These are phyloP conservation scores for Zygosaccharomyces lentus DNA, from an alignment of 805 yeast genomes.

Conservation along the genomic window DNA sequence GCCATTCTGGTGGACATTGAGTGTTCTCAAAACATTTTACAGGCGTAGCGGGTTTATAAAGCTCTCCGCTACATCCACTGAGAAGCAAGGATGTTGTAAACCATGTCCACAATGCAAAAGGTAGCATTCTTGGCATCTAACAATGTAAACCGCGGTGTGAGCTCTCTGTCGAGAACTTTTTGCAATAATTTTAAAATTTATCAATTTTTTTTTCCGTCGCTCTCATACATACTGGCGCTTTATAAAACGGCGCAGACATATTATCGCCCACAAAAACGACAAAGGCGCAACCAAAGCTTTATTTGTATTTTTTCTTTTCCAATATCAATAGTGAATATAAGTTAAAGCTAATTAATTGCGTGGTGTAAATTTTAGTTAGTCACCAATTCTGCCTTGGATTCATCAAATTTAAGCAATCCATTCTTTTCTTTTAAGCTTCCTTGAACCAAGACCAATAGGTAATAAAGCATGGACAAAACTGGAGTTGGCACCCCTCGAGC, in stretches of 20 bases:
- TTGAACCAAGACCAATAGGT: slow-evolving; percentile 57
- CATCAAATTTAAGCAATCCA: slow-evolving; percentile 38
- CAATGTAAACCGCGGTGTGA: background rate
- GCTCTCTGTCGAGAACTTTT: background rate
- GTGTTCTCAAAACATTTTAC: slow-evolving; percentile 22
- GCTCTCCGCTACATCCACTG: slow-evolving; percentile 12
- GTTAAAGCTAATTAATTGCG: background rate
- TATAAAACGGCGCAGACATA: slow-evolving; percentile 30
- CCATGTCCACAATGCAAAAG: background rate
- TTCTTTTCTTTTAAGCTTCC: slow-evolving; percentile 53
- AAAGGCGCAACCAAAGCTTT: background rate
- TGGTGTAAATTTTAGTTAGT: slow-evolving; percentile 5
- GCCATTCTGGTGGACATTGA: slow-evolving; percentile 66
- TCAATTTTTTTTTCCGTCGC: background rate
- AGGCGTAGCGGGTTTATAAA: slow-evolving; percentile 24
- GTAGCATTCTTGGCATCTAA: background rate
- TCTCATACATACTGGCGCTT: slow-evolving; percentile 25
- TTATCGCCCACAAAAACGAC: slow-evolving; percentile 1
- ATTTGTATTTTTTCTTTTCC: background rate
- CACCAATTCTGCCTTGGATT: slow-evolving; percentile 5
- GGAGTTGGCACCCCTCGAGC: slow-evolving; percentile 53
- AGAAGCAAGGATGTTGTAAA: background rate
- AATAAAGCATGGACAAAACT: slow-evolving; percentile 51
- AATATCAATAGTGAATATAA: background rate
- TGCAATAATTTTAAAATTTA: slow-evolving; percentile 11